Conservation (phyloP, 2,329 filamentous ascomycete genomes). For the Hysterium pulicare region DNA sequence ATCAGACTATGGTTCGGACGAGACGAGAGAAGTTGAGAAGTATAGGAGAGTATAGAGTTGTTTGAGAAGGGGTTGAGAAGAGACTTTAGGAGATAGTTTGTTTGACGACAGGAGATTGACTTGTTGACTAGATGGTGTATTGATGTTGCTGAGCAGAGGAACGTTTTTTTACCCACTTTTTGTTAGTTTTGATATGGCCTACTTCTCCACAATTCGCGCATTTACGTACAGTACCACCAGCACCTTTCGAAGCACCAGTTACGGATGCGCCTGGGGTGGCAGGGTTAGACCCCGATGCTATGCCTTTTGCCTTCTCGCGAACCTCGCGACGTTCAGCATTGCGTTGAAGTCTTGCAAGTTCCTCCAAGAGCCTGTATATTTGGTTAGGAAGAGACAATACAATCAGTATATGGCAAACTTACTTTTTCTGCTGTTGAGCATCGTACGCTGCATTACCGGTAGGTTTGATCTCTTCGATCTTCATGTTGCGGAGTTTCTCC, state of each 20-base stretch:
- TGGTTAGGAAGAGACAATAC: slow-evolving; percentile 23
- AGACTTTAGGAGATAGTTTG: too few relatives aligned
- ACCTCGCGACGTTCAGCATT: slow-evolving; percentile 89
- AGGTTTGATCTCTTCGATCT: slow-evolving; percentile 62
- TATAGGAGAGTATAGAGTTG: neutral
- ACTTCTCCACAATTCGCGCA: slow-evolving; percentile 97
- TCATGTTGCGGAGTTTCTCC: slow-evolving; percentile 67
- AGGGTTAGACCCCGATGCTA: slow-evolving; percentile 42
- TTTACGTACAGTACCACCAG: slow-evolving; percentile 68
- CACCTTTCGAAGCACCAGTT: slow-evolving; percentile 44
- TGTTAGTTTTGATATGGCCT: slow-evolving; percentile 98
- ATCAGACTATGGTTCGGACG: too few relatives aligned
- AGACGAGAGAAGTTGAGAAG: too few relatives aligned
- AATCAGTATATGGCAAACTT: slow-evolving; percentile 19
- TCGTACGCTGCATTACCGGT: slow-evolving; percentile 67
- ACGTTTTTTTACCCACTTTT: slow-evolving; percentile 70
- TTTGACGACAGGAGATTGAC: too few relatives aligned
- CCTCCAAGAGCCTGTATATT: slow-evolving; percentile 59
- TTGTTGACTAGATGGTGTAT: neutral
- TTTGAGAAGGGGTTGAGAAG: neutral
- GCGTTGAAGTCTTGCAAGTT: slow-evolving; percentile 79
- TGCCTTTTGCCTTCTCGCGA: slow-evolving; percentile 83
- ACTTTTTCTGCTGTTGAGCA: slow-evolving; percentile 58
- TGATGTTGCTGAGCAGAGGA: neutral
- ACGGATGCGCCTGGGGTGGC: slow-evolving; percentile 45